These are phyloP conservation scores for Saccharum officinarum DNA, from an alignment of 176 grass and related monocot species.

Conservation along the genomic window DNA sequence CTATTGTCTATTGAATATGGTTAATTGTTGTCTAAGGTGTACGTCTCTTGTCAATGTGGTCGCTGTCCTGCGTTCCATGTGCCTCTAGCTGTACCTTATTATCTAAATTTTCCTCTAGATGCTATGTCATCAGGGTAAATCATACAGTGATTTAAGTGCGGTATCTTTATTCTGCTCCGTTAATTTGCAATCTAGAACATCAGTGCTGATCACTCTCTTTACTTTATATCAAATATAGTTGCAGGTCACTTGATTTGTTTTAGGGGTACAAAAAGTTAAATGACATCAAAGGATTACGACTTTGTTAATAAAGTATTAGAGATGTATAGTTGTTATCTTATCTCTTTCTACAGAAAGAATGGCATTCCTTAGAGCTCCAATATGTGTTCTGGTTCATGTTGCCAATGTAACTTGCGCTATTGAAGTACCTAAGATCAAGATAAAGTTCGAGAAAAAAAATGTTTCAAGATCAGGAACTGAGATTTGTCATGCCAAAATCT, in stretches of 20 bases:
- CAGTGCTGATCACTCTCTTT: not conserved
- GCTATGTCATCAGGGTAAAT: not conserved
- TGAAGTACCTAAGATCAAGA: not conserved
- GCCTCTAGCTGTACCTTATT: constrained; percentile 11
- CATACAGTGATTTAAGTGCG: not conserved
- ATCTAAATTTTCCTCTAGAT: not conserved
- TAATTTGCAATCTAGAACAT: constrained; percentile 8
- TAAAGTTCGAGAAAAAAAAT: not conserved
- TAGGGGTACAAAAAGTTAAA: not conserved
- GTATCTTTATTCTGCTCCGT: not conserved
- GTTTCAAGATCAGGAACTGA: not conserved
- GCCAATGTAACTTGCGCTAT: not conserved
- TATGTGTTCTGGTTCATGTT: not conserved
- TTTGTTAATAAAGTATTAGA: not conserved
- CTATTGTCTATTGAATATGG: constrained; percentile 1
- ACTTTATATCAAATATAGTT: not conserved
- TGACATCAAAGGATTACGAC: not conserved
- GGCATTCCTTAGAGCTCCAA: not conserved
- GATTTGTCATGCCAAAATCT: not conserved
- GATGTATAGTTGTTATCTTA: not conserved
- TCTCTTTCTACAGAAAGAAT: not conserved
- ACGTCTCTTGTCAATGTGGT: not conserved
- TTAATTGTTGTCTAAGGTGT: not conserved
- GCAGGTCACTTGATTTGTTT: not conserved
- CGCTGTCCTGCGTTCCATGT: constrained; percentile 26